Evolutionary conservation across 1,139 yeast genomes (phyloP).

Genomic region (Geotrichum reessii): DNA sequence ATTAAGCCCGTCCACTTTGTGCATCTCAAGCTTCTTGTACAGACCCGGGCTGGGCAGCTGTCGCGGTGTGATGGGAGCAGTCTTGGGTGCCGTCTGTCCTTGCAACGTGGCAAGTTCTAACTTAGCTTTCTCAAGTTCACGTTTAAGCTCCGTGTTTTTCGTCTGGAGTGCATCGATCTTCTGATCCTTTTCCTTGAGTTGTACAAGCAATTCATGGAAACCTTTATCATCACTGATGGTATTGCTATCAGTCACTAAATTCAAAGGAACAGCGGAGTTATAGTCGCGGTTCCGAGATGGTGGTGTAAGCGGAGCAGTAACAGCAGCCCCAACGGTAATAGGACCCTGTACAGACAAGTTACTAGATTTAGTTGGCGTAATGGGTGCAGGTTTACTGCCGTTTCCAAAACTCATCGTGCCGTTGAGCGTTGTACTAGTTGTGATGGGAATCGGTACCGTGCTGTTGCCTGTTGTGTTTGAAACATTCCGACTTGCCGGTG

Average conservation of each 20-base stretch:
- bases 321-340: neutral
- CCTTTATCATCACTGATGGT: neutral
- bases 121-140: conserved; percentile 7
- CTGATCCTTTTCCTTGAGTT: conserved; percentile 6
- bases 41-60: conserved; percentile 2
- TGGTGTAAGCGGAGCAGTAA: neutral
- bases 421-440: neutral
- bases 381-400: neutral
- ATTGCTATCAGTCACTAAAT: neutral
- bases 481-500: neutral
- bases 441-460: neutral
- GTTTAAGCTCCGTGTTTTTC: neutral
- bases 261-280: neutral
- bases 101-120: neutral
- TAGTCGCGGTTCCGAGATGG: neutral
- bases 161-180: neutral
- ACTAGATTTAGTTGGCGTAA: neutral
- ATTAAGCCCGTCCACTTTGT: conserved; percentile 27
- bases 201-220: neutral
- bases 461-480: neutral
- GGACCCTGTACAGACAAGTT: neutral
- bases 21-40: conserved; percentile 28
- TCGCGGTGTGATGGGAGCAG: neutral
- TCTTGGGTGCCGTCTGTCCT: neutral
- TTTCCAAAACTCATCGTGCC: neutral